These are phyloP conservation scores for Wickerhamiella siamensis DNA, from an alignment of 805 yeast species.

Conservation along the genomic window DNA sequence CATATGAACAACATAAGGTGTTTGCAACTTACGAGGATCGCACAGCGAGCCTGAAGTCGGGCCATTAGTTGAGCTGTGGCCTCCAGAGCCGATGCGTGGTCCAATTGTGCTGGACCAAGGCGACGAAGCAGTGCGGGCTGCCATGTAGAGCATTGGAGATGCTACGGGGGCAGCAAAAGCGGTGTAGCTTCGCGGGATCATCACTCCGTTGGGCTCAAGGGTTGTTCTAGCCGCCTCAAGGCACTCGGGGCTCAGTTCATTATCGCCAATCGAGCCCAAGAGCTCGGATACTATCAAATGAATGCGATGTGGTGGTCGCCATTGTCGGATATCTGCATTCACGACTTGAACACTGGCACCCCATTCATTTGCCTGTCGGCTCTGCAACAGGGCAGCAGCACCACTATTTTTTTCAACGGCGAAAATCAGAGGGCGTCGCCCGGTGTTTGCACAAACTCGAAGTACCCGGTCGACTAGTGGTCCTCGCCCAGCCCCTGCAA, in stretches of 20 bases:
- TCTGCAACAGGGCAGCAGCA: slow-evolving; percentile 37
- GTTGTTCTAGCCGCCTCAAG: slow-evolving; percentile 30
- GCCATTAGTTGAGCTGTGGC: background rate
- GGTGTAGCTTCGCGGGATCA: slow-evolving; percentile 47
- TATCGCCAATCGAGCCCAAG: slow-evolving; percentile 85
- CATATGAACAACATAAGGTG: slow-evolving; percentile 34
- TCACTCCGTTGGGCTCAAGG: slow-evolving; percentile 35
- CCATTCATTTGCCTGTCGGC: slow-evolving; percentile 43
- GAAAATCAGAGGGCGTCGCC: slow-evolving; percentile 24
- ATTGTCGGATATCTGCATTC: slow-evolving; percentile 43
- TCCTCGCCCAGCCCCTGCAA: slow-evolving; percentile 85
- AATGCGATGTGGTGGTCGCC: slow-evolving; percentile 30
- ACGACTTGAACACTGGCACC: slow-evolving; percentile 35
- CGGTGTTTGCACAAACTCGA: slow-evolving; percentile 19
- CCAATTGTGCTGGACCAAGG: background rate
- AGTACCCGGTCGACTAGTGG: slow-evolving; percentile 49
- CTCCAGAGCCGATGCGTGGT: background rate
- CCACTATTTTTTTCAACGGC: slow-evolving; percentile 64
- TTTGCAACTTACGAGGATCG: slow-evolving; percentile 14
- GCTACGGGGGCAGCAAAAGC: slow-evolving; percentile 54
- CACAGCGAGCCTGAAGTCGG: background rate
- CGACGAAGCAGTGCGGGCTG: slow-evolving; percentile 5
- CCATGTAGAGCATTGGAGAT: slow-evolving; percentile 35
- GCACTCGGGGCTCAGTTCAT: slow-evolving; percentile 80
- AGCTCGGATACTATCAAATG: slow-evolving; percentile 67